Evolutionary conservation across 805 yeast genomes (phyloP).

Genomic region (Wilhelminamyces savonicus): DNA sequence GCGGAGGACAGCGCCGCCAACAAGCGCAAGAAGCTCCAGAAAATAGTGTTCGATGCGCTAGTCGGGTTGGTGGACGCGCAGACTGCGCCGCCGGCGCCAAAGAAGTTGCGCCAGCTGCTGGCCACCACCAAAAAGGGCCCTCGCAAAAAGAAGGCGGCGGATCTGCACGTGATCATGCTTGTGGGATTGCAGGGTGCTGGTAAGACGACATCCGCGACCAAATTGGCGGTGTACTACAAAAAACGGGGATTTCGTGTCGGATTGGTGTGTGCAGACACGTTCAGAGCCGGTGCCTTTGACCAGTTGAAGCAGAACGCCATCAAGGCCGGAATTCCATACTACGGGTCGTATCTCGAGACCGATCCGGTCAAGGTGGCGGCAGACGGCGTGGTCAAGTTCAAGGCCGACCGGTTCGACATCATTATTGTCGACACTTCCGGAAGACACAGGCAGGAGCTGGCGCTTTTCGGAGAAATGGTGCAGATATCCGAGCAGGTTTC

Average conservation of each 20-base stretch:
- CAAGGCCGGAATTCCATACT: conserved; percentile 88
- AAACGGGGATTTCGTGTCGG: conserved; percentile 93
- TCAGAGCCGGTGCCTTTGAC: conserved; percentile 99
- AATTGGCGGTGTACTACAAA: conserved; percentile 89
- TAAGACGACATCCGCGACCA: conserved; percentile 96
- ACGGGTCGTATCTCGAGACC: conserved; percentile 91
- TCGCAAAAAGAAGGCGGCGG: conserved; percentile 3
- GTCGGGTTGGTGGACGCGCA: conserved; percentile 78
- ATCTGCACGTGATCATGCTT: conserved; percentile 77
- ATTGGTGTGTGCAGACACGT: conserved; percentile 97
- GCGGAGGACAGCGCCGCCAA: conserved; percentile 46
- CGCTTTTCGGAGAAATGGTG: conserved; percentile 88
- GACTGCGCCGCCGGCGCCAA: conserved; percentile 66
- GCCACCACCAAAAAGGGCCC: conserved; percentile 10
- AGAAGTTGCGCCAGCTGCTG: conserved; percentile 50
- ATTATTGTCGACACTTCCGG: conserved; percentile 98
- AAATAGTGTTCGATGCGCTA: conserved; percentile 90
- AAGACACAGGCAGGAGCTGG: conserved; percentile 92
- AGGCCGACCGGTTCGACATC: conserved; percentile 83
- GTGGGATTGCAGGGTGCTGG: conserved; percentile 99
- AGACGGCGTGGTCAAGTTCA: conserved; percentile 89
- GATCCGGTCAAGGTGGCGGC: conserved; percentile 90
- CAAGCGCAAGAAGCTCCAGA: conserved; percentile 80
- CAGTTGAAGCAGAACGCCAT: conserved; percentile 97
- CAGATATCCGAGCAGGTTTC: conserved; percentile 82